A percentile compares a stretch with the other conserved stretches of the same genome.
Conservation (phyloP, 805 yeast species). For the Metschnikowia continentalis region DNA sequence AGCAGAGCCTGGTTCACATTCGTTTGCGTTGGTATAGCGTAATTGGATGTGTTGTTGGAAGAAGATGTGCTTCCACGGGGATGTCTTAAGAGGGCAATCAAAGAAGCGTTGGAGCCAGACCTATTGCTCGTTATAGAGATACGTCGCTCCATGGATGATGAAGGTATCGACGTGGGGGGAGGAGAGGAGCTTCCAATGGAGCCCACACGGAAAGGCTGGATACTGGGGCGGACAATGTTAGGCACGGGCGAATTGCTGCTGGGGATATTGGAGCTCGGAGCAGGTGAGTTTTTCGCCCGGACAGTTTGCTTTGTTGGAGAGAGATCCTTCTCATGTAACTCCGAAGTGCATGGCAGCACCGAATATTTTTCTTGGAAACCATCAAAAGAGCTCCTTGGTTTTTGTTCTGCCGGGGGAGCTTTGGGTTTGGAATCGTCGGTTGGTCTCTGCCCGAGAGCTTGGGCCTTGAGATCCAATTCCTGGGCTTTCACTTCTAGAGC, state of each 20-base stretch:
- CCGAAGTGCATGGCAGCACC: conserved; percentile 18
- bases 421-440: not conserved
- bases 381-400: conserved; percentile 11
- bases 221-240: conserved; percentile 23
- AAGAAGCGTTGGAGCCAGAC: conserved; percentile 49
- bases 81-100: conserved; percentile 49
- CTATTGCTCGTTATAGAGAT: conserved; percentile 43
- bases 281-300: conserved; percentile 1
- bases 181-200: conserved; percentile 47
- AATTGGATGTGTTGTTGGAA: conserved; percentile 23
- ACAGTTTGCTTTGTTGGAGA: conserved; percentile 2
- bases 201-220: conserved; percentile 63
- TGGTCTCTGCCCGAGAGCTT: not conserved
- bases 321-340: conserved; percentile 8
- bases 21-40: conserved; percentile 19
- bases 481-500: not conserved
- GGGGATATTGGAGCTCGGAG: not conserved
- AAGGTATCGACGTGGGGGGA: conserved; percentile 20
- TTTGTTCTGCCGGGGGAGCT: not conserved
- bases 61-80: conserved; percentile 45
- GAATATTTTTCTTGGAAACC: conserved; percentile 13
- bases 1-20: conserved; percentile 19
- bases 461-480: not conserved
- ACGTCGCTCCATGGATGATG: conserved; percentile 33
- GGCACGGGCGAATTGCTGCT: conserved; percentile 1